Evolutionary conservation across 1,284 basidiomycete species (phyloP), one percentile per base, ranked within the genome.

Genomic region (Stygiomarasmius scandens): DNA sequence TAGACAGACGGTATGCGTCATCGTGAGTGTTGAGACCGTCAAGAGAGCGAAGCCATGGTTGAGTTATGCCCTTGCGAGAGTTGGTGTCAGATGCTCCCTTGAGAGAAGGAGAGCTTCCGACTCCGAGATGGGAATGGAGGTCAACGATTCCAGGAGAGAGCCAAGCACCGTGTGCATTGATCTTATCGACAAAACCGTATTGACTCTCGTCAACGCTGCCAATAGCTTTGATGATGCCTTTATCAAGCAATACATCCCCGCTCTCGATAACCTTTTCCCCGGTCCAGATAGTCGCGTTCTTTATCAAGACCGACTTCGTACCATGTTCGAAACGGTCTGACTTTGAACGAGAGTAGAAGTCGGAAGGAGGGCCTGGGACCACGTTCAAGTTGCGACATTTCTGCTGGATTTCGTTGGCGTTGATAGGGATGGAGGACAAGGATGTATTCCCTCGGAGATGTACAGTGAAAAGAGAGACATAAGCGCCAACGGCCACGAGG

Each of bases 201-300:
- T 58, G 11, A n/a, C 58, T 61, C 41, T 68, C 63, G 14, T 75
- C 67, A 12, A 85, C 69, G 36, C 74, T 63, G 1, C 85, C 86
- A 49, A 86, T 72, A 5, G 72, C 74, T 57, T 79, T 76, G 49
- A 88, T 79, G 19, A 87, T 66, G 14, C 86, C 86, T 24, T 77
- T 76, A 60, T 84, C 80, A 8, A 89, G 67, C 2, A 85, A 68
- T n/a, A 89, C 58, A 62, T 87, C 83, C 0, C 84, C 88, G 8
- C 78, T 69, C 29, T 51, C 22, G 24, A 92, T 66, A 29, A 92
- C 77, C 38, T 82, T 70, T 49, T 78, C 78, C 48, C 92, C 92
- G 0, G 91, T 94, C 92, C 92, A 95, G 16, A 96, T 78, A 0
- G 84, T 92, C 14, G 86, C 93, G 67, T 95, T 94, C 69, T 77